These are phyloP conservation scores for Dentipellis sp. DNA, from an alignment of 768 basidiomycete species.

Conservation along the genomic window DNA sequence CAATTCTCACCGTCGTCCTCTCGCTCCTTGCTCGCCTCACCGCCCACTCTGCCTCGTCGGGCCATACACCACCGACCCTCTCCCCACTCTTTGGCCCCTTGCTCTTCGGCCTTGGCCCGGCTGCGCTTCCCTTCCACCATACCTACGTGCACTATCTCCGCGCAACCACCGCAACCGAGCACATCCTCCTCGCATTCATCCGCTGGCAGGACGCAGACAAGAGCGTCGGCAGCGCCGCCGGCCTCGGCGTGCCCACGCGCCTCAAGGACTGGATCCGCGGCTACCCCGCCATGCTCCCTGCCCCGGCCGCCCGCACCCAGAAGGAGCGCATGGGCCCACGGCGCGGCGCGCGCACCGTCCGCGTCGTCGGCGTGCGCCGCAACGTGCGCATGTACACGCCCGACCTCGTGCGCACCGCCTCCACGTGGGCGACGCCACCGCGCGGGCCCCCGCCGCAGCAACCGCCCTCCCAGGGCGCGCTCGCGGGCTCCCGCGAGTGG, in stretches of 20 bases:
- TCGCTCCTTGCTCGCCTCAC: conserved; percentile 76
- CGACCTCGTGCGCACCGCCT: conserved; percentile 67
- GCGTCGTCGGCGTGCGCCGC: conserved; percentile 66
- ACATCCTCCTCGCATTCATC: conserved; percentile 85
- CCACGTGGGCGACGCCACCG: conserved; percentile 40
- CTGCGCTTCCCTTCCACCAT: conserved; percentile 41
- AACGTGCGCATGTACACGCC: conserved; percentile 83
- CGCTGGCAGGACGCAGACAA: conserved; percentile 58
- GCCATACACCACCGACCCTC: conserved; percentile 85
- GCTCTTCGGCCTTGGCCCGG: conserved; percentile 69
- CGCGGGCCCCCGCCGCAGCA: conserved; percentile 21
- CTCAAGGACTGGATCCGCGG: conserved; percentile 88
- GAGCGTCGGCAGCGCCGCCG: conserved; percentile 41
- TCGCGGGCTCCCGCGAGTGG: conserved; percentile 70
- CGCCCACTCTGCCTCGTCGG: conserved; percentile 76
- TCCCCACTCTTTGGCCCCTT: conserved; percentile 86
- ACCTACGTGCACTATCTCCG: conserved; percentile 70
- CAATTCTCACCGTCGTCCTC: conserved; percentile 60
- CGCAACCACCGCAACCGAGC: conserved; percentile 82
- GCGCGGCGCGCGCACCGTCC: conserved; percentile 67
- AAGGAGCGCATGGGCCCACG: conserved; percentile 52
- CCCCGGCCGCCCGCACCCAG: conserved; percentile 31
- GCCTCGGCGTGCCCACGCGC: conserved; percentile 66
- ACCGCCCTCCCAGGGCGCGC: conserved; percentile 29
- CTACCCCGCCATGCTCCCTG: conserved; percentile 74